Evolutionary conservation across 2,329 filamentous ascomycete species (phyloP).

Genomic region (Neonectria hederae): DNA sequence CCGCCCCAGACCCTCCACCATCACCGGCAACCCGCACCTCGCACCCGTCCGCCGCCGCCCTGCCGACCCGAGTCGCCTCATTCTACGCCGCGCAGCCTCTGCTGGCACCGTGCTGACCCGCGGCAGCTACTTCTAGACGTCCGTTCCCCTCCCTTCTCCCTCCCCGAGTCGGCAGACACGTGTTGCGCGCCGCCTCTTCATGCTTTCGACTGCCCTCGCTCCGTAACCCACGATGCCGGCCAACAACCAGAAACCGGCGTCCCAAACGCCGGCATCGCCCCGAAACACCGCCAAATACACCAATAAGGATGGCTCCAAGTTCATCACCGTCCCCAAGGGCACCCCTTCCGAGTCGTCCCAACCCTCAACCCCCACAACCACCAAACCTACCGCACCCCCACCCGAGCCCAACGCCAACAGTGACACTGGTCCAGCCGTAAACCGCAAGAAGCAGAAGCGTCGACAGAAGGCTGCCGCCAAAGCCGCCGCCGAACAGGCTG

Average conservation of each 20-base stretch:
- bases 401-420: conserved; percentile 43
- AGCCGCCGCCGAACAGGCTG: conserved; percentile 57
- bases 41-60: conserved; percentile 34
- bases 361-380: conserved; percentile 60
- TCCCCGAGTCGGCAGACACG: conserved; percentile 40
- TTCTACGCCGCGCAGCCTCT: conserved; percentile 33
- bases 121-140: conserved; percentile 32
- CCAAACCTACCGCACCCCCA: conserved; percentile 49
- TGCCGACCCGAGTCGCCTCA: conserved; percentile 27
- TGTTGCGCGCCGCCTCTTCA: conserved; percentile 49
- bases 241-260: conserved; percentile 61
- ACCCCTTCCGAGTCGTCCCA: conserved; percentile 63
- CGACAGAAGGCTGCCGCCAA: conserved; percentile 85
- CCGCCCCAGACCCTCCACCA: conserved; percentile 43
- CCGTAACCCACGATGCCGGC: conserved; percentile 59
- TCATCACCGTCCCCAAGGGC: conserved; percentile 71
- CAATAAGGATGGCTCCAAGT: conserved; percentile 75
- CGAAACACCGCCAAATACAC: conserved; percentile 68
- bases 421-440: conserved; percentile 65
- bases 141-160: conserved; percentile 23
- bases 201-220: conserved; percentile 49
- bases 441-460: conserved; percentile 95
- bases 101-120: conserved; percentile 35
- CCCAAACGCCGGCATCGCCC: conserved; percentile 61
- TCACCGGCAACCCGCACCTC: conserved; percentile 30